These are phyloP conservation scores for Talaromyces sp. DNA, from an alignment of 2,329 filamentous ascomycete species.

Conservation along the genomic window DNA sequence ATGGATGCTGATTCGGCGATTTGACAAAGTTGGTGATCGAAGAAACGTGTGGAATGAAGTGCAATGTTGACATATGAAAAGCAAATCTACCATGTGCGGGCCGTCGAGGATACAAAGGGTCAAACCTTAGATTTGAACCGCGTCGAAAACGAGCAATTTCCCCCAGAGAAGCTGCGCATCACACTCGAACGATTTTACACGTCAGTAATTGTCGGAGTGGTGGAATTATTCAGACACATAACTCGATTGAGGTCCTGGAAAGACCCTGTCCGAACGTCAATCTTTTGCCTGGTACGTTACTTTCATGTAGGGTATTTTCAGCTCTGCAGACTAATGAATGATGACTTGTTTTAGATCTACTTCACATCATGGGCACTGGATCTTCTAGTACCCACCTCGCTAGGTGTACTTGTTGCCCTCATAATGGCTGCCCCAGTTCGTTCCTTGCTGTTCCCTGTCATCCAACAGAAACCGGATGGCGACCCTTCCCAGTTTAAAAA, in stretches of 20 bases:
- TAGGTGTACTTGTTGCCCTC: constrained; percentile 63
- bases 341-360: constrained; percentile 46
- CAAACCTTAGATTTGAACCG: constrained; percentile 78
- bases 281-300: constrained; percentile 60
- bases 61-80: constrained; percentile 39
- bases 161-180: constrained; percentile 77
- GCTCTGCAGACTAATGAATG: too few species aligned
- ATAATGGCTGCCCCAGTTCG: constrained; percentile 68
- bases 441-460: constrained; percentile 69
- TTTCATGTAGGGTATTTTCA: too few species aligned
- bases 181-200: constrained; percentile 81
- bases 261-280: constrained; percentile 68
- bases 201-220: constrained; percentile 70
- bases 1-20: constrained; percentile 71
- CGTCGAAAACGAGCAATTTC: constrained; percentile 80
- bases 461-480: constrained; percentile 61
- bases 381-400: constrained; percentile 65
- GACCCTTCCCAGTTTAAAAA: constrained; percentile 65
- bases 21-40: constrained; percentile 64
- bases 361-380: constrained; percentile 72
- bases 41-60: too few species aligned
- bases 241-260: constrained; percentile 77
- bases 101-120: constrained; percentile 60
- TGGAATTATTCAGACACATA: constrained; percentile 71
- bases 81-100: constrained; percentile 73